A percentile compares a stretch with the other conserved stretches of the same genome.
Conservation (phyloP, 1,284 basidiomycete species). For the Inonotus hispidus region DNA sequence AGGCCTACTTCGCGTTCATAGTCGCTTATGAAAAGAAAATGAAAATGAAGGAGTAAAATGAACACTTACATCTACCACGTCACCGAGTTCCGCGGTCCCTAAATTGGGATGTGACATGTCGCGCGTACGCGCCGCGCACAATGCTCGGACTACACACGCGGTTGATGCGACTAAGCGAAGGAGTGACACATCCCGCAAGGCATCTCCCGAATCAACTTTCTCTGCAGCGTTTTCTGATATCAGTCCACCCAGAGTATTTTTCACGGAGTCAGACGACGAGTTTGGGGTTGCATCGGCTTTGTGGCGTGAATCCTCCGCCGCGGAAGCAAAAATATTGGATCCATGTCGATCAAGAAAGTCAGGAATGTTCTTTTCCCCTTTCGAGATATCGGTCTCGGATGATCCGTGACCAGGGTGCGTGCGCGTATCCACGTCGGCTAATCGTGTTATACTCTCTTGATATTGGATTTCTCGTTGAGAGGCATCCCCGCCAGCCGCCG, state of each 20-base stretch:
- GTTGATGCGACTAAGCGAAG: conserved; percentile 6
- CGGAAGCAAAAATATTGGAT: background rate
- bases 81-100: conserved; percentile 30
- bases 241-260: background rate
- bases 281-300: background rate
- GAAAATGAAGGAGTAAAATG: background rate
- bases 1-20: background rate
- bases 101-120: conserved; percentile 10
- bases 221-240: background rate
- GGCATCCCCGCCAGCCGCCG: conserved; percentile 3
- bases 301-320: background rate
- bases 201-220: background rate
- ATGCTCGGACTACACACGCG: conserved; percentile 4
- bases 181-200: background rate
- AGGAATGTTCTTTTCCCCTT: conserved; percentile 1
- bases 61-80: conserved; percentile 37
- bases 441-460: background rate
- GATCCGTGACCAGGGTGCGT: background rate
- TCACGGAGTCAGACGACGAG: background rate
- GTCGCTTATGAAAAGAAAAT: background rate
- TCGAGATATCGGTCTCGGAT: background rate
- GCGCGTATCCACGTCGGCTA: background rate
- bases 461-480: background rate
- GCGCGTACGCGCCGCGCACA: conserved; percentile 3
- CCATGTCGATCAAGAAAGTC: conserved; percentile 1